Base-by-base conservation (phyloP, 192 early-diverging fungal species). In the Mortierella alpina region DNA sequence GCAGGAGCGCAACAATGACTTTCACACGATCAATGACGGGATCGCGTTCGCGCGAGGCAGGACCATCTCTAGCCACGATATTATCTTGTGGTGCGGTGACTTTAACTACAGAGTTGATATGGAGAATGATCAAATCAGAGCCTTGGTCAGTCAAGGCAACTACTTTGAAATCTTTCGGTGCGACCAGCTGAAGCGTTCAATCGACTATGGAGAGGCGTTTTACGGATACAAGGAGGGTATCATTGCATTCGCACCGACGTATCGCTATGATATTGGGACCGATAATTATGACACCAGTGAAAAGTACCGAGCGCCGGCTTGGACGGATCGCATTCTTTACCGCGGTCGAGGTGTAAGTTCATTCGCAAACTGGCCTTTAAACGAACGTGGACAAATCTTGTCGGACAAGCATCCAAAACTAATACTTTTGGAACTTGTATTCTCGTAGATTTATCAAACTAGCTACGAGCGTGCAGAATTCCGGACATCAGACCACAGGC, bases 31-130 rank as follows among this genome's bases (percentile, higher is more conserved):
- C 53, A 83, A 90, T 40, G 80, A 87, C 22, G 93, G 92, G 12
- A 80, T 96, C 10, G 73, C 83, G 2, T 98, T 99, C 83, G 83
- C 84, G 18, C 70, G 90, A 52, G 92, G 93, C 31, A 86, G 90
- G 2, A 82, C 72, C 22, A 89, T 97, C 60, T 85, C 89, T 7
- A 90, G 93, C 59, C 95, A 97, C 72, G 91, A 97, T 41, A 84
- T 82, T 39, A 83, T 94, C 31, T 81, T 95, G 20, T 99, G 95
- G 95, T 88, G 95, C 39, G 95, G 97, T 46, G 97, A 99, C 82
- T 92, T 99, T 50, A 99, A 99, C 82, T 99, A 97, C 78, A 90
- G 97, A 13, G 88, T 97, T 18, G 83, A 87, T 48, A 77, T 95
- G 62, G 79, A 88, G 15, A 94, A 94, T 72, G 93, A 95, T 70